phyloP scores from a whole-genome alignment of 352 stramenopile species.

The Elongisporangium anandrum region DNA sequence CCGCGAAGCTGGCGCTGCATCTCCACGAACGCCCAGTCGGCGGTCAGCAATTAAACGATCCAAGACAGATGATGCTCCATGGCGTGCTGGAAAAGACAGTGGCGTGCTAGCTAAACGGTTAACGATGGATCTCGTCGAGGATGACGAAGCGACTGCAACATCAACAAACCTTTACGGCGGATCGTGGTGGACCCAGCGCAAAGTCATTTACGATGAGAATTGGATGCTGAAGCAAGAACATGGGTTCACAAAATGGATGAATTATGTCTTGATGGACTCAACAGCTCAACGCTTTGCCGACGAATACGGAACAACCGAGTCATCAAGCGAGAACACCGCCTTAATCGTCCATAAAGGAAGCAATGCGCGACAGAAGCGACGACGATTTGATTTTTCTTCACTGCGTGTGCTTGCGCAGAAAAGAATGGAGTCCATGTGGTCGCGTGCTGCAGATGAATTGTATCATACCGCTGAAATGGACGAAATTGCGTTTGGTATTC shows the following conservation, averaged over 20 bases:
- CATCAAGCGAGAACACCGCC: constrained; percentile 6
- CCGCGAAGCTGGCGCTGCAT: not conserved
- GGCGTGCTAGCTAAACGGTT: constrained; percentile 1
- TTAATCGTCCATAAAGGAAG: not conserved
- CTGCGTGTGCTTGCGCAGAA: constrained; percentile 70
- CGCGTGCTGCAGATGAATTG: constrained; percentile 44
- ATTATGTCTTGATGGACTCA: constrained; percentile 74
- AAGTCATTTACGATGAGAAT: constrained; percentile 64
- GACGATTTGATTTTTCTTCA: constrained; percentile 57
- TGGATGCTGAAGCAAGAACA: constrained; percentile 81
- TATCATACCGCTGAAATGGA: constrained; percentile 54
- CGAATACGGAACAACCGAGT: constrained; percentile 9
- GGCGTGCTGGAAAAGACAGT: not conserved
- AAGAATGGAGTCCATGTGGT: constrained; percentile 65
- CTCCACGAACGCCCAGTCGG: not conserved
- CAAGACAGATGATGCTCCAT: not conserved
- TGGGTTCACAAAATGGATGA: constrained; percentile 86
- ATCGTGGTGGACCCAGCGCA: constrained; percentile 73
- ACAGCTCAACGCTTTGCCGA: constrained; percentile 32
- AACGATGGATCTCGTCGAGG: not conserved
- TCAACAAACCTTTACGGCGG: constrained; percentile 20
- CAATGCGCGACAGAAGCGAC: constrained; percentile 8
- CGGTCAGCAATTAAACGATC: constrained; percentile 13
- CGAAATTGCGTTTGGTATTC: constrained; percentile 51
- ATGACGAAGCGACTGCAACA: not conserved